Evolutionary conservation across 163 green algal species (phyloP), one percentile per base, ranked within the genome.

Genomic region (Coccomyxa subellipsoidea): DNA sequence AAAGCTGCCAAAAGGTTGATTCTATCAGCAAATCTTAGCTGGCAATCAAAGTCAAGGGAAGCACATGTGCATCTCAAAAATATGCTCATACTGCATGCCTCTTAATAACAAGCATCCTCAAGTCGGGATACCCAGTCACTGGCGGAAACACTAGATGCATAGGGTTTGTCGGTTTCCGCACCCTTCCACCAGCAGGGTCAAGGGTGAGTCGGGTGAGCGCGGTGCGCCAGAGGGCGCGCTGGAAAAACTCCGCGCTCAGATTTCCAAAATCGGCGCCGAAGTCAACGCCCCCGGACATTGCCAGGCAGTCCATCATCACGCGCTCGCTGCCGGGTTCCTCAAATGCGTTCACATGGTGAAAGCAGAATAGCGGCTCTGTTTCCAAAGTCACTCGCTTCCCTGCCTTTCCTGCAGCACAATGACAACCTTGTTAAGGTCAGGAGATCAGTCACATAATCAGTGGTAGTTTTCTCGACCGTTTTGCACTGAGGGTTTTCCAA

Each of bases 251-350:
- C 10, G 27, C 29, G 1, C 21, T 35, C 10, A 73, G 66, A n/a
- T 73, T 73, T 32, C 66, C n/a, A 34, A 73, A 73, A 34, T 73
- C 32, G 29, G n/a, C n/a, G 66, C 66, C n/a, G 66, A 73, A 73
- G 66, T 73, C 66, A 34, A 73, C 66, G 66, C 66, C 66, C 2
- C 66, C 66, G 21, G 1, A 18, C 66, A 73, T 73, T 18, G 66
- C 66, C 27, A 73, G 27, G 66, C 66, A 73, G 66, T 73, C 66
- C 66, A 73, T 32, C 18, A 34, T 73, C 29, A 73, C 66, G 32
- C n/a, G 27, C 29, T 34, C 66, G 66, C 4, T n/a, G 21, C 29
- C 66, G 10, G n/a, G n/a, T n/a, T 73, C 66, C 66, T 73, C 66
- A n/a, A 73, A 73, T 8, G 66, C 66, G 8, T 73, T 73, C 66